Evolutionary conservation across 139 green algal genomes (phyloP).

Genomic region (Picochlorum sp.): DNA sequence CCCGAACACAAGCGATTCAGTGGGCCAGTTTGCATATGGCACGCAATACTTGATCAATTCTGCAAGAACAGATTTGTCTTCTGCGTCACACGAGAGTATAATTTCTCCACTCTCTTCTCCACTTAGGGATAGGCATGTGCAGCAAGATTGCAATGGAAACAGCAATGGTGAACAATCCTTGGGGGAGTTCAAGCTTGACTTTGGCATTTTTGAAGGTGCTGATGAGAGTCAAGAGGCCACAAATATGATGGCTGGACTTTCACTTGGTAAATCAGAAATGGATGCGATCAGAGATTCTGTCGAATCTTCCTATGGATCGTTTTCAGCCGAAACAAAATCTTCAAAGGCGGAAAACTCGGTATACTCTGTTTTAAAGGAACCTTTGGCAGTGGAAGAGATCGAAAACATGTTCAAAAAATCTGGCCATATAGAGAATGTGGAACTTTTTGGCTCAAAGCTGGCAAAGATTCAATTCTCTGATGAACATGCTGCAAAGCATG

Average conservation of each 20-base stretch:
- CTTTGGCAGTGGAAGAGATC: slow-evolving; percentile 43
- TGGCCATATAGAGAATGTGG: slow-evolving; percentile 35
- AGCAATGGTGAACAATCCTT: not conserved
- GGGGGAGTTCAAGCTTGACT: not conserved
- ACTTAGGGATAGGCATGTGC: not conserved
- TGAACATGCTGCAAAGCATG: too few species aligned
- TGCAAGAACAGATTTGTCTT: slow-evolving; percentile 9
- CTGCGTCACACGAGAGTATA: slow-evolving; percentile 2
- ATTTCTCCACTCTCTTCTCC: slow-evolving; percentile 10
- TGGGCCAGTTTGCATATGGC: not conserved
- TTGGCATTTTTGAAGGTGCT: not conserved
- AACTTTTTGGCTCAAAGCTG: slow-evolving; percentile 16
- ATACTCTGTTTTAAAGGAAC: slow-evolving; percentile 38
- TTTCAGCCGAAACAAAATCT: too few species aligned
- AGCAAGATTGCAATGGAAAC: not conserved
- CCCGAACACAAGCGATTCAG: slow-evolving; percentile 3
- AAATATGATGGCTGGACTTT: too few species aligned
- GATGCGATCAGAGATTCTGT: too few species aligned
- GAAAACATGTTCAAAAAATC: slow-evolving; percentile 39
- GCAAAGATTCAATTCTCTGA: too few species aligned
- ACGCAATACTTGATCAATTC: not conserved
- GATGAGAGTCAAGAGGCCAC: not conserved
- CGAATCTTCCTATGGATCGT: too few species aligned
- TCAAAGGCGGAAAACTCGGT: not conserved
- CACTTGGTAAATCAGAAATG: too few species aligned